phyloP scores from a whole-genome alignment of 2,329 filamentous ascomycete species.

The Thelonectria olida region DNA sequence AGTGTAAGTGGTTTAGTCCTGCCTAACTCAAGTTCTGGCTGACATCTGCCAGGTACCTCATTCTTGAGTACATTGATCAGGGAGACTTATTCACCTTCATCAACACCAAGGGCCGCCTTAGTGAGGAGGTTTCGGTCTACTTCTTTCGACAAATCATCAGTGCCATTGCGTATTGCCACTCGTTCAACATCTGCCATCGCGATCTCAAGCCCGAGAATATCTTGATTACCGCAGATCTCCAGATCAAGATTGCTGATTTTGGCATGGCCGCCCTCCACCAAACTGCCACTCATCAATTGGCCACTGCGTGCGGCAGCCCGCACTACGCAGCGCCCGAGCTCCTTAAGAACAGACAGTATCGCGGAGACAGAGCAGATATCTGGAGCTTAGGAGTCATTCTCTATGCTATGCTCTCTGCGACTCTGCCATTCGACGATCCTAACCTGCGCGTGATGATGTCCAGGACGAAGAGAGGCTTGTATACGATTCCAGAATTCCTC shows the following conservation, averaged over 20 bases:
- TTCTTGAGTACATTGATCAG: slow-evolving; percentile 87
- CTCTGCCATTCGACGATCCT: slow-evolving; percentile 81
- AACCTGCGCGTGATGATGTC: slow-evolving; percentile 70
- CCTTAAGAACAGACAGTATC: slow-evolving; percentile 79
- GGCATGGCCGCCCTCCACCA: slow-evolving; percentile 95
- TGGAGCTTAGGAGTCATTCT: slow-evolving; percentile 95
- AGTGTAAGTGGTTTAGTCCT: slow-evolving; percentile 69
- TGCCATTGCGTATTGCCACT: slow-evolving; percentile 91
- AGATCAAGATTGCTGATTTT: slow-evolving; percentile 96
- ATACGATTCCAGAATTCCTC: slow-evolving; percentile 69
- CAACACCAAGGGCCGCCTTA: slow-evolving; percentile 74
- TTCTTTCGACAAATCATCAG: slow-evolving; percentile 95
- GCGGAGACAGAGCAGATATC: slow-evolving; percentile 87
- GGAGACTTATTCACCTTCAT: slow-evolving; percentile 90
- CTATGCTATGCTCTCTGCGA: slow-evolving; percentile 85
- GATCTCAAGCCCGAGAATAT: slow-evolving; percentile 99
- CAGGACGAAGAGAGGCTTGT: slow-evolving; percentile 67
- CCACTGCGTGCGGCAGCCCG: slow-evolving; percentile 93
- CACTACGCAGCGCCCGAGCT: slow-evolving; percentile 97
- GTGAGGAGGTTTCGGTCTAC: slow-evolving; percentile 81
- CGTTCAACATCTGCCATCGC: slow-evolving; percentile 93
- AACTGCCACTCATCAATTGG: slow-evolving; percentile 78
- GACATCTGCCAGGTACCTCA: slow-evolving; percentile 76
- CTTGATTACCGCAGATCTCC: slow-evolving; percentile 76
- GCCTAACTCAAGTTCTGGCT: background rate